Percentiles rank a stretch among this genome's conserved stretches.
phyloP scores from a whole-genome alignment of 2,329 filamentous ascomycete species.

The Neofusicoccum cordaticola region DNA sequence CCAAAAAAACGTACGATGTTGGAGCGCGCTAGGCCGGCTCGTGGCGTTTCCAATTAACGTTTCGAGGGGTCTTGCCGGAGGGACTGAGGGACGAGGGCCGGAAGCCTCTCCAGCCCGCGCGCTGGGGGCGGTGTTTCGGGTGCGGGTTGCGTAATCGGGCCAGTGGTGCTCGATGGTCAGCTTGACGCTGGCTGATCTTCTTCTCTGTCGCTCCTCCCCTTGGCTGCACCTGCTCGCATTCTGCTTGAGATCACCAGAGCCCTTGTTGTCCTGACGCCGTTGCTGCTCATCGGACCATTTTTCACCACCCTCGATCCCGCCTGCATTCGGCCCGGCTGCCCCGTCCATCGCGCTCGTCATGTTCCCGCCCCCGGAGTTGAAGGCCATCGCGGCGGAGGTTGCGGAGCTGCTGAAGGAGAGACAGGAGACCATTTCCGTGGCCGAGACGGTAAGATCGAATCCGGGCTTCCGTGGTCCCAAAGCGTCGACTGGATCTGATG shows the following conservation, averaged over 20 bases:
- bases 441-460: slow-evolving; percentile 52
- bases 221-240: too few relatives aligned
- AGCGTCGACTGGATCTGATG: not conserved
- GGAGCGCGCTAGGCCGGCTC: not conserved
- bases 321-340: not conserved
- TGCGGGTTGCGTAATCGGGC: too few relatives aligned
- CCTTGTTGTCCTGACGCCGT: too few relatives aligned
- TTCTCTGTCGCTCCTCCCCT: not conserved
- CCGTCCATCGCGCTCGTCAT: not conserved
- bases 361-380: slow-evolving; percentile 27
- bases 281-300: too few relatives aligned
- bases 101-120: not conserved
- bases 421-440: slow-evolving; percentile 58
- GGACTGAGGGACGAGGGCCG: not conserved
- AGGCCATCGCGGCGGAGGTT: slow-evolving; percentile 48
- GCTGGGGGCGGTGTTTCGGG: not conserved
- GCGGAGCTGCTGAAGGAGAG: slow-evolving; percentile 53
- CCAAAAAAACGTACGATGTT: slow-evolving; percentile 9
- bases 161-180: too few relatives aligned
- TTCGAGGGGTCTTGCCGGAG: not conserved
- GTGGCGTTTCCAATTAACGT: not conserved
- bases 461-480: too few relatives aligned
- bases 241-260: too few relatives aligned
- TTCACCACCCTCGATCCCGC: not conserved
- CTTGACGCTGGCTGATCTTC: not conserved